Percentiles rank a stretch among this genome's conserved stretches.
These are phyloP conservation scores for Gossypium laxum DNA, from an alignment of 441 rosid genomes.

Conservation along the genomic window DNA sequence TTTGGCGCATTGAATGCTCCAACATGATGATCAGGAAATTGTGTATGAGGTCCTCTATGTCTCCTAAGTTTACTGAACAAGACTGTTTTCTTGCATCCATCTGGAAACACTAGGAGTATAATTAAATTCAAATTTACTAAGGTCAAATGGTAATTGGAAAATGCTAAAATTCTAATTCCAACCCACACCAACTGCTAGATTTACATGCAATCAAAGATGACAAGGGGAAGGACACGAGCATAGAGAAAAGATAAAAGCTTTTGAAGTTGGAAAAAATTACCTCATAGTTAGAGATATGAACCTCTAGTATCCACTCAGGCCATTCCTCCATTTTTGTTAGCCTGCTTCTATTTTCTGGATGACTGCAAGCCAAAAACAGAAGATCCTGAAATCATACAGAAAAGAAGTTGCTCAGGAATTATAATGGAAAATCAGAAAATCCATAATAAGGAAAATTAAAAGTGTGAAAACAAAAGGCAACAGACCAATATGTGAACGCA, in stretches of 20 bases:
- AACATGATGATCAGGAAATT: conserved; percentile 87
- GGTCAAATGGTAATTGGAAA: conserved; percentile 6
- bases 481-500: conserved; percentile 1
- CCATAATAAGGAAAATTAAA: conserved; percentile 17
- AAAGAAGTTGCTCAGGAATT: conserved; percentile 42
- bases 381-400: conserved; percentile 89
- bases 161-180: background rate
- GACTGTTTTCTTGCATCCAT: conserved; percentile 50
- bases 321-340: conserved; percentile 95
- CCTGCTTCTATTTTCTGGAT: conserved; percentile 87
- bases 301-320: conserved; percentile 99
- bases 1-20: conserved; percentile 96
- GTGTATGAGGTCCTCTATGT: conserved; percentile 87
- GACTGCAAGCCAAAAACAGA: conserved; percentile 99
- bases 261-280: conserved; percentile 29
- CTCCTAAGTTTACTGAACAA: conserved; percentile 45
- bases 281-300: conserved; percentile 85
- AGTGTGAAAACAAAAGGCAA: conserved; percentile 12
- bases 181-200: background rate
- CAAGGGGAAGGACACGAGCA: background rate
- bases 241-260: conserved; percentile 11
- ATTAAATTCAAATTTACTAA: background rate
- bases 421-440: conserved; percentile 15
- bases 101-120: conserved; percentile 30
- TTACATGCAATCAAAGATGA: background rate